Percentiles rank a stretch among this genome's conserved stretches.
These are phyloP conservation scores for Gardenia jasminoides DNA, from an alignment of 257 asterid species.

Conservation along the genomic window DNA sequence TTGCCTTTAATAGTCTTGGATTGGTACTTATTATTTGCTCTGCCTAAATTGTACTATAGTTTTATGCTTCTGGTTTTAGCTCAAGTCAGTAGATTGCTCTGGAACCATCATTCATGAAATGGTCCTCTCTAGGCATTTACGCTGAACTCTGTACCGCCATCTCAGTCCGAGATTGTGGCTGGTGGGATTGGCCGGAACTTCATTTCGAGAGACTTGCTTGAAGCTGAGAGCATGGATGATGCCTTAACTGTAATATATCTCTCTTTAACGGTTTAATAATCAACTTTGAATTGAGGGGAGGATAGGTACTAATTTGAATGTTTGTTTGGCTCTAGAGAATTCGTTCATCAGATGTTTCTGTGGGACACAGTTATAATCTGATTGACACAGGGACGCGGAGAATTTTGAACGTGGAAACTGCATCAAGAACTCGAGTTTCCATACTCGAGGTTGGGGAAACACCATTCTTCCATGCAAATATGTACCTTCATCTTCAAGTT, in stretches of 20 bases:
- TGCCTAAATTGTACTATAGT: no score
- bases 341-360: constrained; percentile 56
- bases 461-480: constrained; percentile 90
- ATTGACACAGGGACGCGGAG: constrained; percentile 55
- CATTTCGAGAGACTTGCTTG: constrained; percentile 75
- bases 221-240: constrained; percentile 64
- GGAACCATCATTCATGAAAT: not conserved
- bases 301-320: not conserved
- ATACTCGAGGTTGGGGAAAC: constrained; percentile 50
- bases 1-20: constrained; percentile 77
- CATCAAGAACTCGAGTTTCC: constrained; percentile 71
- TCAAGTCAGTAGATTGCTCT: no score
- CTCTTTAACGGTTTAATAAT: not conserved
- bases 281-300: not conserved
- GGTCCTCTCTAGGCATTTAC: constrained; percentile 61
- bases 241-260: constrained; percentile 56
- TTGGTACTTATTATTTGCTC: constrained; percentile 39
- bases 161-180: constrained; percentile 55
- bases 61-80: not conserved
- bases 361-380: constrained; percentile 86
- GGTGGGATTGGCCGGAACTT: constrained; percentile 86
- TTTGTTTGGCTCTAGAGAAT: constrained; percentile 55
- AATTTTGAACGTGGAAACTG: constrained; percentile 81
- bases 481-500: constrained; percentile 81
- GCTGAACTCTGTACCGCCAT: constrained; percentile 82